A percentile compares a stretch with the other conserved stretches of the same genome.
Conservation (phyloP, 2,329 filamentous ascomycete species). For the Aspergillus sp. region DNA sequence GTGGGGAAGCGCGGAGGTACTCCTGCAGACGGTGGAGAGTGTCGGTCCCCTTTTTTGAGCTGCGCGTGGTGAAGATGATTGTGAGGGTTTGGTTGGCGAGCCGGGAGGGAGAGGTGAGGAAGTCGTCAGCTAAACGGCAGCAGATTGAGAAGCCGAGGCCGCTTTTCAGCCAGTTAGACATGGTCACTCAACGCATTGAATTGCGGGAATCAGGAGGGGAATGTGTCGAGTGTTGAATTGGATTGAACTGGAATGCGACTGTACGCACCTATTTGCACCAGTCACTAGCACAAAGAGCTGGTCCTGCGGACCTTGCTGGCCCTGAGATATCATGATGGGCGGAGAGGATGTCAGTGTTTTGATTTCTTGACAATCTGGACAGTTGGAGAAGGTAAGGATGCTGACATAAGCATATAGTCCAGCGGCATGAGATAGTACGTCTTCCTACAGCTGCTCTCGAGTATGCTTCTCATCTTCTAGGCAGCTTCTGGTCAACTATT, state of each 20-base stretch:
- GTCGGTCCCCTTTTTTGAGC: constrained; percentile 61
- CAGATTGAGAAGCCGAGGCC: constrained; percentile 80
- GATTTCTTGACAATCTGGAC: neutral
- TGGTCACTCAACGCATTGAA: constrained; percentile 1
- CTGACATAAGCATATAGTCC: no score
- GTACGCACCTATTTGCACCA: constrained; percentile 69
- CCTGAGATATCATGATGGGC: constrained; percentile 9
- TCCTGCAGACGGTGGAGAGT: constrained; percentile 58
- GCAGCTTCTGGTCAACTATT: no score
- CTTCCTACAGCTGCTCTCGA: no score
- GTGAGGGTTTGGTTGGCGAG: constrained; percentile 57
- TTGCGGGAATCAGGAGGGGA: neutral
- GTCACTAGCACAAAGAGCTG: constrained; percentile 59
- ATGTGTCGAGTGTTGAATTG: no score
- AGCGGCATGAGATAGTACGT: no score
- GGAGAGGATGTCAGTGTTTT: neutral
- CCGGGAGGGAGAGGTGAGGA: constrained; percentile 59
- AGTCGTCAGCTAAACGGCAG: constrained; percentile 81
- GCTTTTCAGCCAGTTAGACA: constrained; percentile 40
- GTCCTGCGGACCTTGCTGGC: constrained; percentile 10
- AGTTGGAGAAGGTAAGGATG: neutral
- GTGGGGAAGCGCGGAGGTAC: constrained; percentile 47
- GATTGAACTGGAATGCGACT: no score
- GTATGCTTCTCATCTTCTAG: no score
- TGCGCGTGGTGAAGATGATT: constrained; percentile 77